Evolutionary conservation across 108 stramenopile species (phyloP).

Genomic region (Fistulifera pelliculosa): DNA sequence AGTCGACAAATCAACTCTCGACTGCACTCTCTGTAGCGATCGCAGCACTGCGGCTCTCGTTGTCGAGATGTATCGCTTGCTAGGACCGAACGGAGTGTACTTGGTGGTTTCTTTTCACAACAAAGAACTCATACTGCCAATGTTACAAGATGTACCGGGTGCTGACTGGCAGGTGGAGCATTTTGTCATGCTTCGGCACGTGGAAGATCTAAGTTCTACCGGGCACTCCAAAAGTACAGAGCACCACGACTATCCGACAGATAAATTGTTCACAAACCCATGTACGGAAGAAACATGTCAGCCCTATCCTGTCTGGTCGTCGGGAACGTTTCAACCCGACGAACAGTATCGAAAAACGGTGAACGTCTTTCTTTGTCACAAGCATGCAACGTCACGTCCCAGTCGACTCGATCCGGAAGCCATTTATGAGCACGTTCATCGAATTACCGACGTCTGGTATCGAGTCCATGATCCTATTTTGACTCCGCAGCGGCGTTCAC

Average conservation of each 20-base stretch:
- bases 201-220: slow-evolving; percentile 29
- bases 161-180: slow-evolving; percentile 51
- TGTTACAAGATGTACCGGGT: slow-evolving; percentile 58
- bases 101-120: slow-evolving; percentile 70
- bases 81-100: slow-evolving; percentile 51
- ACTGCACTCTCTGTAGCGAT: slow-evolving; percentile 71
- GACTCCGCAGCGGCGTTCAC: slow-evolving; percentile 35
- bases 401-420: slow-evolving; percentile 25
- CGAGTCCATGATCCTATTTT: slow-evolving; percentile 52
- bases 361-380: slow-evolving; percentile 42
- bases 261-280: not conserved
- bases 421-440: slow-evolving; percentile 46
- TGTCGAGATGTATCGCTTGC: slow-evolving; percentile 46
- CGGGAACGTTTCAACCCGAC: slow-evolving; percentile 32
- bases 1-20: slow-evolving; percentile 76
- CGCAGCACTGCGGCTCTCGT: slow-evolving; percentile 47
- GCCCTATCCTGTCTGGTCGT: slow-evolving; percentile 26
- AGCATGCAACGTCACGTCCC: too few relatives aligned
- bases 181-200: slow-evolving; percentile 44
- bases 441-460: slow-evolving; percentile 59
- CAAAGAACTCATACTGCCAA: slow-evolving; percentile 35
- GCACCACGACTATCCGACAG: not conserved
- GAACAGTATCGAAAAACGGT: slow-evolving; percentile 35
- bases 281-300: not conserved
- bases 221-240: not conserved